Evolutionary conservation across 495 filamentous ascomycete species (phyloP).

Genomic region (Aspergillus nidulans): DNA sequence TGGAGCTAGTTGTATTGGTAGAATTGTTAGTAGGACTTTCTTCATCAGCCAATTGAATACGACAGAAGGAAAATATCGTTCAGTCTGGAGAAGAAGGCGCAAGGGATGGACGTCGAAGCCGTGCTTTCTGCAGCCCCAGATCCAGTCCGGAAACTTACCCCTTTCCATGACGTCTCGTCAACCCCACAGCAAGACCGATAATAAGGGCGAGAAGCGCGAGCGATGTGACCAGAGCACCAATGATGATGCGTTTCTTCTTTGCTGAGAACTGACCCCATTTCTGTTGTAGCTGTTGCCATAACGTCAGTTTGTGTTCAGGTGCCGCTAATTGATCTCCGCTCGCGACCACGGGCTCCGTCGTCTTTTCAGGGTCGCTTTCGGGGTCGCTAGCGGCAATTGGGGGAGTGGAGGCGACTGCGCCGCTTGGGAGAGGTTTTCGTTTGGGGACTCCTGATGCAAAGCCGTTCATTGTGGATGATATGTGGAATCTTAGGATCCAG

Average conservation of each 20-base stretch:
- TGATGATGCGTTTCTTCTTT: constrained; percentile 22
- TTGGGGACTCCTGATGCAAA: constrained; percentile 10
- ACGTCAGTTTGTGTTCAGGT: constrained; percentile 3
- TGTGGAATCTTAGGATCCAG: not conserved
- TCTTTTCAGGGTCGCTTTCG: constrained; percentile 6
- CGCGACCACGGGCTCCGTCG: not conserved
- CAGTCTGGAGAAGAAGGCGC: not conserved
- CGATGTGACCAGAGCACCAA: constrained; percentile 25
- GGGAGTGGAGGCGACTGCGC: not conserved
- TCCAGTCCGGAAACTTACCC: constrained; percentile 5
- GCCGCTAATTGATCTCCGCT: not conserved
- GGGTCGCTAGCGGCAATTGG: not conserved
- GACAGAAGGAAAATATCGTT: not conserved
- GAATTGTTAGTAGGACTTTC: not conserved
- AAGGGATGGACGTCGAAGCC: not conserved
- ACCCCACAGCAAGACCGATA: constrained; percentile 52
- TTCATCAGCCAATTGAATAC: not conserved
- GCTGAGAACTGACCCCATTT: constrained; percentile 9
- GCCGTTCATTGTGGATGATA: not conserved
- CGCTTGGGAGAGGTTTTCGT: constrained; percentile 15
- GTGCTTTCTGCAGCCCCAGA: not conserved
- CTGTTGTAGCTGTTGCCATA: not conserved
- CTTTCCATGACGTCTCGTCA: constrained; percentile 28
- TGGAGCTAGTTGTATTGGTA: constrained; percentile 16
- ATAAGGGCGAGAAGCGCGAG: constrained; percentile 45